Percentiles rank a stretch among this genome's conserved stretches.
Conservation (phyloP, 1,284 basidiomycete species). For the Rhodofomes roseus region DNA sequence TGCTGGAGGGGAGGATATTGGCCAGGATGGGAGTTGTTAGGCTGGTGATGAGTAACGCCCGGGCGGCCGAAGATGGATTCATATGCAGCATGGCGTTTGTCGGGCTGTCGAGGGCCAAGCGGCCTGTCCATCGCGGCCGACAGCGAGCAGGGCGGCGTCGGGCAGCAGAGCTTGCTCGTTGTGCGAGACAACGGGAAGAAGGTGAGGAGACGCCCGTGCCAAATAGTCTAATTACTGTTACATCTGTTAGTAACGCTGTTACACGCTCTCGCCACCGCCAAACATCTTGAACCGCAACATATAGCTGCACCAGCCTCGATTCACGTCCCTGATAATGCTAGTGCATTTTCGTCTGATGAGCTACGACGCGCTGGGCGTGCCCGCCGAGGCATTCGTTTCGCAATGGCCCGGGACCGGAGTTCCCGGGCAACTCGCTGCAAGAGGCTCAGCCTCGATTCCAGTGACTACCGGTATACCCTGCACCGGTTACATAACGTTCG, state of each 20-base stretch:
- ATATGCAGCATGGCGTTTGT: conserved; percentile 75
- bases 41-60: conserved; percentile 48
- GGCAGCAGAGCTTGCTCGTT: conserved; percentile 1
- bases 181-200: conserved; percentile 4
- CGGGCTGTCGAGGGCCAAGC: conserved; percentile 64
- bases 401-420: not conserved
- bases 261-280: not conserved
- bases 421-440: not conserved
- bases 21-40: conserved; percentile 22
- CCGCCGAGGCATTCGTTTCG: not conserved
- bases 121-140: conserved; percentile 57
- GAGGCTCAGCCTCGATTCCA: too few species aligned
- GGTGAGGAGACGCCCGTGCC: conserved; percentile 2
- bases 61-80: conserved; percentile 82
- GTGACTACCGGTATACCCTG: too few species aligned
- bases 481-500: too few species aligned
- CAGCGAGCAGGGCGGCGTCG: not conserved
- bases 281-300: not conserved
- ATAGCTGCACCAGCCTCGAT: not conserved
- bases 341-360: not conserved
- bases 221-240: conserved; percentile 4
- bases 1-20: conserved; percentile 31
- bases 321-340: not conserved
- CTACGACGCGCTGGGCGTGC: too few species aligned
- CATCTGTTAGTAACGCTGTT: not conserved